Base-by-base conservation (phyloP, 2,329 filamentous ascomycete species). In the Talaromyces islandicus region DNA sequence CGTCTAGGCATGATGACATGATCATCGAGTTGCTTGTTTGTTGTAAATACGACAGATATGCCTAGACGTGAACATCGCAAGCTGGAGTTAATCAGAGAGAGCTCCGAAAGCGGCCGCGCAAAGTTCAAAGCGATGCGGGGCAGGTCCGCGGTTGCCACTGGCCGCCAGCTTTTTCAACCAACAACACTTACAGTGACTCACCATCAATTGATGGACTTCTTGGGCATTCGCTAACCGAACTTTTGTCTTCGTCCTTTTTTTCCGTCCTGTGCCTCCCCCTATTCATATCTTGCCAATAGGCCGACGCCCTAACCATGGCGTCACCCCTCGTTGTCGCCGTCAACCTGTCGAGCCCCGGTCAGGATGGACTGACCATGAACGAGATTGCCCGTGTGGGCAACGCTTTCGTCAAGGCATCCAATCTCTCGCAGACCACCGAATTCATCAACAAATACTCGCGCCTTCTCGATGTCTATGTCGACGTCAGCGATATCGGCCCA, bases 401-500 rank as follows among this genome's bases (percentile, higher is more conserved):
- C 60, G 80, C 85, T 60, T 82, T 85, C 66, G 74, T 84, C 59
- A 78, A 77, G 64, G 79, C 83, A 60, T 80, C 80, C 19, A 70
- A 54, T 60, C 63, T 71, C 7, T 66, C 68, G 7, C 68, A 76
- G 59, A 71, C 73, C 14, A 74, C 80, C 54, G 73, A 78, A 10
- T 84, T 88, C 68, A 76, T 88, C 48, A 80, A 81, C 58, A 74
- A 81, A 56, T 83, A 85, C 48, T 82, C 86, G 64, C 77, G 80
- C 58, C 74, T 75, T 9, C 82, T 85, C 57, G 74, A 81, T 65
- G 84, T 90, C 64, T 92, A 89, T 72, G 84, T 96, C 65, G 91
- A 96, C 68, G 91, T 87, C 56, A 88, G 89, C 4, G 77, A 78
- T 24, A 81, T 97, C 43, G 74, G 83, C 32, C 79, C 80, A 59